Conservation (phyloP, 2,329 filamentous ascomycete species). For the Fusarium chuoi region DNA sequence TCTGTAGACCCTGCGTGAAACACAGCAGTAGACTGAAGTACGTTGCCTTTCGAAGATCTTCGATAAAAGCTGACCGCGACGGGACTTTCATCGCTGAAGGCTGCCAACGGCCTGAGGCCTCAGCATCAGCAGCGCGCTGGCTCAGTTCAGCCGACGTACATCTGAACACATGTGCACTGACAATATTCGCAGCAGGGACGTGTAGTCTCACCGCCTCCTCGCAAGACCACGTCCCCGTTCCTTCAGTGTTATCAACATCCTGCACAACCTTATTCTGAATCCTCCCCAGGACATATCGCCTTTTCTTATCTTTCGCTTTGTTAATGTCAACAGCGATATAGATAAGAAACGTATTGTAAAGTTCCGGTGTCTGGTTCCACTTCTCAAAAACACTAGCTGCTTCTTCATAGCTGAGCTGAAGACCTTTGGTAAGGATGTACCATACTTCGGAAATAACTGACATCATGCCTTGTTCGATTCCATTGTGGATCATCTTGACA, state of each 20-base stretch:
- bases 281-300: not conserved
- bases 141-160: not conserved
- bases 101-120: not conserved
- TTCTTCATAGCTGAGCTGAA: not conserved
- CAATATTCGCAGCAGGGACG: not conserved
- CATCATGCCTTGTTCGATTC: constrained; percentile 5
- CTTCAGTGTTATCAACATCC: not conserved
- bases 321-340: not conserved
- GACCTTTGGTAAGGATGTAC: constrained; percentile 4
- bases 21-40: not conserved
- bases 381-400: not conserved
- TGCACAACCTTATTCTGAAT: not conserved
- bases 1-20: not conserved
- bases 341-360: not conserved
- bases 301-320: not conserved
- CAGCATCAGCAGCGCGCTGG: not conserved
- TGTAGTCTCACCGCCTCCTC: constrained; percentile 9
- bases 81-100: not conserved
- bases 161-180: constrained; percentile 1
- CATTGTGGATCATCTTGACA: not conserved
- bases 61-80: not conserved
- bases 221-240: not conserved
- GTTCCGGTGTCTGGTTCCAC: not conserved
- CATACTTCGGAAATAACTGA: not conserved
- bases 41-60: not conserved